Evolutionary conservation across 164 flowering plant genomes (phyloP).

Genomic region (Nymphaea thermarum): DNA sequence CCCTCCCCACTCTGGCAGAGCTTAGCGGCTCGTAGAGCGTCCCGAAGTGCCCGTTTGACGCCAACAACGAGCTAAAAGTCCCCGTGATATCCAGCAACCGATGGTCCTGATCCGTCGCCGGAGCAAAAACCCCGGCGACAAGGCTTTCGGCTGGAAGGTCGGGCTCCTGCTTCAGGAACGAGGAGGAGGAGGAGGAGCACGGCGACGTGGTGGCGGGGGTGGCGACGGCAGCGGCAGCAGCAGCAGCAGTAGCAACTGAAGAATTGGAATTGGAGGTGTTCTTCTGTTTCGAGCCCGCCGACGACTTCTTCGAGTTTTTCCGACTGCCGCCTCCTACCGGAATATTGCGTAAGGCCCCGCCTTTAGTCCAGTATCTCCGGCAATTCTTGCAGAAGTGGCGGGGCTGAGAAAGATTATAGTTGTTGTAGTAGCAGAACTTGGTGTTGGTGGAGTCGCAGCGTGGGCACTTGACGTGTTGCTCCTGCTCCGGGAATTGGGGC

Average conservation of each 20-base stretch:
- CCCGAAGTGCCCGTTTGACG: slow-evolving; percentile 25
- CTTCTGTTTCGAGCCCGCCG: slow-evolving; percentile 9
- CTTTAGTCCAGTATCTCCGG: slow-evolving; percentile 24
- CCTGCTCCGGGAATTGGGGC: slow-evolving; percentile 24
- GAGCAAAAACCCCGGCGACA: slow-evolving; percentile 5
- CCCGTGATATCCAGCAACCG: slow-evolving; percentile 23
- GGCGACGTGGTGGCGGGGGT: slow-evolving; percentile 2
- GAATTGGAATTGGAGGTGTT: neutral
- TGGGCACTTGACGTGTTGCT: slow-evolving; percentile 61
- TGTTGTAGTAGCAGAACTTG: slow-evolving; percentile 41
- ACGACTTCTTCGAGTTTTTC: slow-evolving; percentile 25
- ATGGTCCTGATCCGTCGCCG: slow-evolving; percentile 19
- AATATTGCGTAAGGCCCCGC: slow-evolving; percentile 54
- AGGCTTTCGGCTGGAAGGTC: slow-evolving; percentile 4
- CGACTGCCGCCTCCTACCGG: slow-evolving; percentile 70
- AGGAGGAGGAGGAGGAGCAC: slow-evolving; percentile 9
- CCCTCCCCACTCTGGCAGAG: slow-evolving; percentile 5
- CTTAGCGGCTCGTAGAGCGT: slow-evolving; percentile 29
- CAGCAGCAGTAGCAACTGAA: too few species aligned
- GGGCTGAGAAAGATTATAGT: slow-evolving; percentile 27
- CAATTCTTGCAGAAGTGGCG: slow-evolving; percentile 28
- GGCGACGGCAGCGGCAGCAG: too few species aligned
- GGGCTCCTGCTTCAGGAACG: slow-evolving; percentile 2
- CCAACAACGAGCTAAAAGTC: slow-evolving; percentile 26
- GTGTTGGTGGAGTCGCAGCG: slow-evolving; percentile 75